Evolutionary conservation across 2,329 filamentous ascomycete species (phyloP).

Genomic region (Pseudophaeomoniella oleicola): DNA sequence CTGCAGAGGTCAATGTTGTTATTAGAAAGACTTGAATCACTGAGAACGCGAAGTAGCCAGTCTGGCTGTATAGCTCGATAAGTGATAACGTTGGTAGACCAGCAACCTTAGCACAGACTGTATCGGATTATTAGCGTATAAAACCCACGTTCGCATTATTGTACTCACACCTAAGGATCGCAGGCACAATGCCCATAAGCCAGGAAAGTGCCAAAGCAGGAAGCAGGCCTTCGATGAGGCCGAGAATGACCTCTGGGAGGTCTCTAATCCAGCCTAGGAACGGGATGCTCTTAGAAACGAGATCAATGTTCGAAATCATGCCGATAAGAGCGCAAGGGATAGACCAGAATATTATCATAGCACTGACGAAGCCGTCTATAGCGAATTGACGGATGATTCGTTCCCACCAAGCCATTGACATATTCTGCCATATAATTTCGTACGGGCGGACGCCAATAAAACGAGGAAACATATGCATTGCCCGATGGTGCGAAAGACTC

Average conservation of each 20-base stretch:
- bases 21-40: constrained; percentile 86
- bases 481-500: constrained; percentile 69
- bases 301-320: constrained; percentile 70
- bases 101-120: constrained; percentile 56
- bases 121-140: constrained; percentile 4
- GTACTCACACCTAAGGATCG: constrained; percentile 57
- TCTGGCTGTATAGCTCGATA: constrained; percentile 80
- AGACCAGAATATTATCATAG: constrained; percentile 76
- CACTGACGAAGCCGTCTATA: constrained; percentile 55
- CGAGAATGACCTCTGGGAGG: constrained; percentile 56
- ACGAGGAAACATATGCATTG: constrained; percentile 75
- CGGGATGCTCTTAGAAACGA: constrained; percentile 34
- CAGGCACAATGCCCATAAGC: constrained; percentile 74
- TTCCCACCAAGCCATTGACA: constrained; percentile 70
- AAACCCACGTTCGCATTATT: not conserved
- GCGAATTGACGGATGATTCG: constrained; percentile 56
- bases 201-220: constrained; percentile 67
- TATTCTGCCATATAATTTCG: constrained; percentile 79
- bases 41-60: constrained; percentile 59
- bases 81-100: constrained; percentile 68
- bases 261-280: constrained; percentile 64
- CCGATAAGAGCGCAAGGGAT: constrained; percentile 66
- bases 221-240: constrained; percentile 69
- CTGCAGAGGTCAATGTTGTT: constrained; percentile 68
- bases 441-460: constrained; percentile 68